Evolutionary conservation across 176 grass and related monocot species (phyloP).

Genomic region (Bonia amplexicaulis): DNA sequence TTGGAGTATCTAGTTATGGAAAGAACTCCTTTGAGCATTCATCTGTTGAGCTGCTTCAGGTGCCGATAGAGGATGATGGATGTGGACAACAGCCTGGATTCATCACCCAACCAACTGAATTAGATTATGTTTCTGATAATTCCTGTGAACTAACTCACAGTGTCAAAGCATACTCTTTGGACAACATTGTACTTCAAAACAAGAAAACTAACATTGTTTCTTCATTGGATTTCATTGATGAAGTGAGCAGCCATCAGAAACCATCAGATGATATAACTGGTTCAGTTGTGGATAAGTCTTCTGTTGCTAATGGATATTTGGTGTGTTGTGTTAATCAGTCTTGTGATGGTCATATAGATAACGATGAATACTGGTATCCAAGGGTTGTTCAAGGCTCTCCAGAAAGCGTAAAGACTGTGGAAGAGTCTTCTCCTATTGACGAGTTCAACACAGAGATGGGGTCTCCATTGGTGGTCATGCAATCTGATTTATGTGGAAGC

Average conservation of each 20-base stretch:
- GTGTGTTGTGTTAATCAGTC: constrained; percentile 18
- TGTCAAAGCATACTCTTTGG: constrained; percentile 6
- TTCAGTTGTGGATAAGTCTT: constrained; percentile 28
- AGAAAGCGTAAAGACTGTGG: neutral
- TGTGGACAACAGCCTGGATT: constrained; percentile 7
- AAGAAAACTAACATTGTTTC: constrained; percentile 19
- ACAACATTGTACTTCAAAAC: constrained; percentile 18
- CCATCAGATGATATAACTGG: neutral
- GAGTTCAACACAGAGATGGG: neutral
- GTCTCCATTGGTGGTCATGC: neutral
- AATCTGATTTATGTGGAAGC: constrained; percentile 35
- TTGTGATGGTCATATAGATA: constrained; percentile 16
- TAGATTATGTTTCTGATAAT: constrained; percentile 19
- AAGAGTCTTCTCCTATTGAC: constrained; percentile 18
- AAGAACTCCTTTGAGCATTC: constrained; percentile 2
- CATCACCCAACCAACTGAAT: constrained; percentile 13
- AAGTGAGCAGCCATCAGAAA: constrained; percentile 13
- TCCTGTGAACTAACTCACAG: constrained; percentile 7
- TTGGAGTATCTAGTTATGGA: constrained; percentile 12
- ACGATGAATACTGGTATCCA: constrained; percentile 16
- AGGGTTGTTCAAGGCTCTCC: constrained; percentile 3
- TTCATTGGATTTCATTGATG: constrained; percentile 19
- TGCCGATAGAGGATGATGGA: neutral
- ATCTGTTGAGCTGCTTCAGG: constrained; percentile 22
- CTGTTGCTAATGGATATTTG: constrained; percentile 22